phyloP scores from a whole-genome alignment of 148 eudicot species.

The Gaultheria prostrata region DNA sequence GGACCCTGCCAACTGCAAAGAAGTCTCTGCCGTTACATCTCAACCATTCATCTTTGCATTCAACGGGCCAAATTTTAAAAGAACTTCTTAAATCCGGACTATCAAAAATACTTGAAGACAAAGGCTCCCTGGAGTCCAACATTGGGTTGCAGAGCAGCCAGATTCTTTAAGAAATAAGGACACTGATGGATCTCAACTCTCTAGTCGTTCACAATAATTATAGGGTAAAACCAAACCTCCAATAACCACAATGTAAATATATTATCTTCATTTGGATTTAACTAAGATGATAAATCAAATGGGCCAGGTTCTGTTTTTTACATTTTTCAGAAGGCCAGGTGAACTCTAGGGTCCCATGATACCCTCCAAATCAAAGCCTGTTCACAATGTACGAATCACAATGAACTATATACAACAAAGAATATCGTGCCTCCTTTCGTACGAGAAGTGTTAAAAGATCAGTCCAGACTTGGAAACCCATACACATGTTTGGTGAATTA shows the following conservation, averaged over 20 bases:
- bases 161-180: neutral
- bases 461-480: conserved; percentile 18
- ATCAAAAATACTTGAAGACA: too few species aligned
- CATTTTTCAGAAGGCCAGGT: conserved; percentile 12
- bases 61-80: too few species aligned
- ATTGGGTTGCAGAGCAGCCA: too few species aligned
- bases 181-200: neutral
- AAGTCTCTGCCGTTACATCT: too few species aligned
- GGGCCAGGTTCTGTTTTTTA: conserved; percentile 9
- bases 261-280: neutral
- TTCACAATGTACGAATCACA: conserved; percentile 14
- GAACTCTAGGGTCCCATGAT: neutral
- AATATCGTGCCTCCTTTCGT: conserved; percentile 29
- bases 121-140: too few species aligned
- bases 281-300: conserved; percentile 13
- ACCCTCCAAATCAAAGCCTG: conserved; percentile 16
- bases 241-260: neutral
- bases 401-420: conserved; percentile 64
- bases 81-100: too few species aligned
- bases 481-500: conserved; percentile 6
- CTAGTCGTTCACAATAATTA: neutral
- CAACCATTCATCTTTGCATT: too few species aligned
- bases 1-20: too few species aligned
- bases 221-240: neutral
- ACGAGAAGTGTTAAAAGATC: neutral